Evolutionary conservation across 2,329 filamentous ascomycete species (phyloP).

Genomic region (Neocatenulostroma microsporum): DNA sequence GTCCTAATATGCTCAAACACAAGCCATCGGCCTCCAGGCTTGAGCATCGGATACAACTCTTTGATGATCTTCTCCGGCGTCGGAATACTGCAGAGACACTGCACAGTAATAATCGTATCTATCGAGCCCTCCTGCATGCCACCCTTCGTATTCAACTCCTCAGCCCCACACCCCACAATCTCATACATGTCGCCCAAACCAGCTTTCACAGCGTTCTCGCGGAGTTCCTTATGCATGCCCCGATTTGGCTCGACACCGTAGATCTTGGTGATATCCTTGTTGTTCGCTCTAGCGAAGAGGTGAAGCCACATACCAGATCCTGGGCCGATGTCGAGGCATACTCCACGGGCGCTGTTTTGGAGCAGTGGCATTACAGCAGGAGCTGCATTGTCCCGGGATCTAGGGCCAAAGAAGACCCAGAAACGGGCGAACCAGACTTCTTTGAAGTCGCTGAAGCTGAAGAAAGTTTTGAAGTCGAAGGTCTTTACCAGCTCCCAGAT

Average conservation of each 20-base stretch:
- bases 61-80: constrained; percentile 49
- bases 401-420: constrained; percentile 50
- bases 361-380: constrained; percentile 48
- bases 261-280: constrained; percentile 34
- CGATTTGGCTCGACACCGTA: constrained; percentile 60
- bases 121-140: constrained; percentile 46
- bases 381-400: constrained; percentile 38
- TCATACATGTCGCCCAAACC: constrained; percentile 53
- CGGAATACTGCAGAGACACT: constrained; percentile 58
- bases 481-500: constrained; percentile 34
- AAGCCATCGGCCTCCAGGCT: constrained; percentile 56
- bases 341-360: constrained; percentile 41
- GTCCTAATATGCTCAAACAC: constrained; percentile 54
- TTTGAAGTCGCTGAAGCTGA: constrained; percentile 27
- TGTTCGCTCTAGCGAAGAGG: constrained; percentile 36
- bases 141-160: constrained; percentile 43
- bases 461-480: constrained; percentile 20
- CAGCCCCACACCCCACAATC: constrained; percentile 55
- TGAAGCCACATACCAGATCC: constrained; percentile 55
- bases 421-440: constrained; percentile 53
- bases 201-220: constrained; percentile 41
- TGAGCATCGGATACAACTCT: constrained; percentile 51
- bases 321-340: constrained; percentile 56
- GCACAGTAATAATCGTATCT: constrained; percentile 52
- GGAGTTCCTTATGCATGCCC: constrained; percentile 45